phyloP scores from a whole-genome alignment of 1,284 basidiomycete species.

The Omphalotus olearius region DNA sequence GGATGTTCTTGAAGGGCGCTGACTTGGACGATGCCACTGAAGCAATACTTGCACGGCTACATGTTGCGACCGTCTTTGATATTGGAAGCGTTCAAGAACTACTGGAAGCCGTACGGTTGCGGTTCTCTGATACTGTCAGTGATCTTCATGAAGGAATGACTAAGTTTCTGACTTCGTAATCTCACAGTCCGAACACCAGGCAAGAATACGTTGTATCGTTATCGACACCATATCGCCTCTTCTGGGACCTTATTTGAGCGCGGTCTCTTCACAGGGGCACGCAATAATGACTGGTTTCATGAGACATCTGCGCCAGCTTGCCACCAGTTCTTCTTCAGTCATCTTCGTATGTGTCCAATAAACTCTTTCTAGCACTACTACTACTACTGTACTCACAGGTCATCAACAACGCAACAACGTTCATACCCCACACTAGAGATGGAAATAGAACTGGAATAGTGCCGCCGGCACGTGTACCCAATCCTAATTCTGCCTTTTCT shows the following conservation, averaged over 20 bases:
- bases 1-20: neutral
- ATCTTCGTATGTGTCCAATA: constrained; percentile 42
- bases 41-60: constrained; percentile 27
- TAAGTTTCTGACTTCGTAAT: neutral
- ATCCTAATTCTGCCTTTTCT: constrained; percentile 34
- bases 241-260: constrained; percentile 62
- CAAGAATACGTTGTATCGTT: constrained; percentile 40
- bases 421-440: constrained; percentile 19
- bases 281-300: constrained; percentile 72
- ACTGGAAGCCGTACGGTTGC: neutral
- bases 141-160: neutral
- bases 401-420: constrained; percentile 38
- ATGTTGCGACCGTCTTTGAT: constrained; percentile 15
- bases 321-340: constrained; percentile 39
- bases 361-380: neutral
- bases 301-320: constrained; percentile 52
- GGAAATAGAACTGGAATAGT: constrained; percentile 36
- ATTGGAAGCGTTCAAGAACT: constrained; percentile 9
- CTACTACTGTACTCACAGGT: constrained; percentile 28
- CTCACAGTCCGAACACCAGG: neutral
- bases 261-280: constrained; percentile 68
- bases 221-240: constrained; percentile 65
- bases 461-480: constrained; percentile 19
- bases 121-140: too few species aligned
- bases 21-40: neutral